A percentile compares a stretch with the other conserved stretches of the same genome.
Conservation (phyloP, 441 rosid species). For the Pelargonium cotyledonis region DNA sequence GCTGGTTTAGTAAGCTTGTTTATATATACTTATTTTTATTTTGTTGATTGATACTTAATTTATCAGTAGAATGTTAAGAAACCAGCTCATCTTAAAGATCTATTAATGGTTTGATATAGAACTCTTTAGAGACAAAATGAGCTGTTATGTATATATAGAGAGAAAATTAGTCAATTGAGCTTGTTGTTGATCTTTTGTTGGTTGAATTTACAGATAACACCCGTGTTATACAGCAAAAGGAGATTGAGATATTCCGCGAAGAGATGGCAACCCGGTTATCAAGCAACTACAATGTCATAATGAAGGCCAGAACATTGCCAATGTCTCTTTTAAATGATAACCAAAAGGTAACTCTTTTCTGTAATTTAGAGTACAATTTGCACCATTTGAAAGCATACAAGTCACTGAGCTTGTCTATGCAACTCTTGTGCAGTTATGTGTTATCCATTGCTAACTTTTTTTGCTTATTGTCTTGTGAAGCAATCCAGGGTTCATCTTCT, state of each 20-base stretch:
- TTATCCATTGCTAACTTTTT: conserved; percentile 10
- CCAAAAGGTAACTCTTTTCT: conserved; percentile 42
- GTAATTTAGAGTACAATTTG: not conserved
- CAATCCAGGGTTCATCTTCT: conserved; percentile 89
- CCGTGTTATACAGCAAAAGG: conserved; percentile 66
- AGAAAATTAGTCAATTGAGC: not conserved
- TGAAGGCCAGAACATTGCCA: conserved; percentile 77
- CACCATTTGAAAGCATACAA: not conserved
- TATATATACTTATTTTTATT: not conserved
- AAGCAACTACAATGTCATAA: conserved; percentile 59
- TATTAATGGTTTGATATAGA: too few species aligned
- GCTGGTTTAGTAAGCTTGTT: conserved; percentile 68
- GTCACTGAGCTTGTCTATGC: not conserved
- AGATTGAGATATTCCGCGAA: conserved; percentile 71
- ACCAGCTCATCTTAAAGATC: too few species aligned
- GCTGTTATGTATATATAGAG: too few species aligned
- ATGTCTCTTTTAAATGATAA: conserved; percentile 73
- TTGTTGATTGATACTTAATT: not conserved
- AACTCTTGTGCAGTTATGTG: not conserved
- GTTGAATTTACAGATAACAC: conserved; percentile 47
- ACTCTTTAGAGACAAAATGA: too few species aligned
- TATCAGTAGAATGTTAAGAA: too few species aligned
- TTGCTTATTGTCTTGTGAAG: conserved; percentile 31
- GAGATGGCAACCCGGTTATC: conserved; percentile 65
- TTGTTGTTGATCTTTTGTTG: not conserved